Conservation (phyloP, 441 rosid genomes). For the Populus hybrid region DNA sequence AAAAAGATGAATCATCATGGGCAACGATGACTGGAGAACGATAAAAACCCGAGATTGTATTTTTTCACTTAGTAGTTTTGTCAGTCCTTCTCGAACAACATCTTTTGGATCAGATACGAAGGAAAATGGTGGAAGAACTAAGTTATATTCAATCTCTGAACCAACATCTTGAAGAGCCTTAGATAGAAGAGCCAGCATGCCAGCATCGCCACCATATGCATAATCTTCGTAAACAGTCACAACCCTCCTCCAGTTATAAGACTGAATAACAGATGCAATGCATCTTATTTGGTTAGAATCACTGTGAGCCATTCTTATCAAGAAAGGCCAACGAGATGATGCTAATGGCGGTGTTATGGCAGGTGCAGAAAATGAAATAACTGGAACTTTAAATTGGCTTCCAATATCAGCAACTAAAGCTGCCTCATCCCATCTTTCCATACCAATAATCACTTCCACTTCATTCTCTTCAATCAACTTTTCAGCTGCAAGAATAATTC, state of each 20-base stretch:
- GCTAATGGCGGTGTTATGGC: slow-evolving; percentile 20
- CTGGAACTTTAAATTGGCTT: slow-evolving; percentile 31
- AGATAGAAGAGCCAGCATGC: slow-evolving; percentile 29
- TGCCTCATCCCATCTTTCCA: slow-evolving; percentile 52
- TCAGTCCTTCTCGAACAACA: slow-evolving; percentile 26
- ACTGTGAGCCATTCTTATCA: slow-evolving; percentile 31
- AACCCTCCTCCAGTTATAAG: slow-evolving; percentile 39
- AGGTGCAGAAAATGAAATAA: slow-evolving; percentile 43
- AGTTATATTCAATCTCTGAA: slow-evolving; percentile 37
- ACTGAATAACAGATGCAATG: slow-evolving; percentile 33
- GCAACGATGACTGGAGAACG: slow-evolving; percentile 40
- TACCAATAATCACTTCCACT: slow-evolving; percentile 41
- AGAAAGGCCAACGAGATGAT: slow-evolving; percentile 39
- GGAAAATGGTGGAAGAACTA: slow-evolving; percentile 41
- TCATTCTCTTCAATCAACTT: slow-evolving; percentile 28
- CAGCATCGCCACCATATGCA: slow-evolving; percentile 31
- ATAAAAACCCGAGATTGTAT: slow-evolving; percentile 41
- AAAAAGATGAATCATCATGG: slow-evolving; percentile 37
- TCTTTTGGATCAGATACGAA: slow-evolving; percentile 22
- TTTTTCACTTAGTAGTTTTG: slow-evolving; percentile 18
- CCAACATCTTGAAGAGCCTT: slow-evolving; percentile 27
- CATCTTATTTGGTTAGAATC: slow-evolving; percentile 33
- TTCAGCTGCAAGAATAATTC: slow-evolving; percentile 31
- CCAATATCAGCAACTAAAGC: slow-evolving; percentile 43
- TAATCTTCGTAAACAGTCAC: slow-evolving; percentile 39